Evolutionary conservation across 805 yeast genomes (phyloP).

Genomic region (Pichia exigua): DNA sequence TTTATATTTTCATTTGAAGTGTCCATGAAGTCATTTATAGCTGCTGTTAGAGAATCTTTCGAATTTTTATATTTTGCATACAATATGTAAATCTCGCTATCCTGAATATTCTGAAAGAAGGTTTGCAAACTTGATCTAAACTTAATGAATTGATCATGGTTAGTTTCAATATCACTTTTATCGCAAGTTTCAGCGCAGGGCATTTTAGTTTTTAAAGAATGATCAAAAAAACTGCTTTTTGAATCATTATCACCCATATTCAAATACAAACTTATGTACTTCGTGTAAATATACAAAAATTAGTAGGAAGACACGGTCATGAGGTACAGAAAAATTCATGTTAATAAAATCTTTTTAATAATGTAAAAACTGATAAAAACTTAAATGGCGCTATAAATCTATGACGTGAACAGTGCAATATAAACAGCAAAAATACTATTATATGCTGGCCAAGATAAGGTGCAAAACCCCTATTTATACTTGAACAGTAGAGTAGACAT

Average conservation of each 20-base stretch:
- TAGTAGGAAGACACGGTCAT: not conserved
- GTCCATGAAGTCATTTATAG: not conserved
- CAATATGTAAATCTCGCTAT: not conserved
- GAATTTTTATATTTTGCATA: not conserved
- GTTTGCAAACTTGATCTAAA: not conserved
- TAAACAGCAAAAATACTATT: too few relatives aligned
- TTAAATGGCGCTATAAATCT: too few relatives aligned
- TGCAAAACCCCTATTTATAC: too few relatives aligned
- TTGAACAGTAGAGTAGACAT: too few relatives aligned
- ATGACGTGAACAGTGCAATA: too few relatives aligned
- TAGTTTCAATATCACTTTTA: not conserved
- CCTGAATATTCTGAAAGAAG: not conserved
- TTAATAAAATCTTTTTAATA: too few relatives aligned
- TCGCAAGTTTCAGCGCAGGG: not conserved
- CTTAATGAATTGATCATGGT: not conserved
- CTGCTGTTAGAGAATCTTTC: not conserved
- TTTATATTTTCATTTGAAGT: not conserved
- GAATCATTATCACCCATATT: not conserved
- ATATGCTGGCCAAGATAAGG: too few relatives aligned
- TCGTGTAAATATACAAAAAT: not conserved
- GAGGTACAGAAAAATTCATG: too few relatives aligned
- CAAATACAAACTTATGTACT: too few relatives aligned
- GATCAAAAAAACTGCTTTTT: slow-evolving; percentile 8
- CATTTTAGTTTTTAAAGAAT: slow-evolving; percentile 4
- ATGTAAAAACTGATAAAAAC: too few relatives aligned